Base-by-base conservation (phyloP, 139 green algal genomes). In the Micractinium conductrix region DNA sequence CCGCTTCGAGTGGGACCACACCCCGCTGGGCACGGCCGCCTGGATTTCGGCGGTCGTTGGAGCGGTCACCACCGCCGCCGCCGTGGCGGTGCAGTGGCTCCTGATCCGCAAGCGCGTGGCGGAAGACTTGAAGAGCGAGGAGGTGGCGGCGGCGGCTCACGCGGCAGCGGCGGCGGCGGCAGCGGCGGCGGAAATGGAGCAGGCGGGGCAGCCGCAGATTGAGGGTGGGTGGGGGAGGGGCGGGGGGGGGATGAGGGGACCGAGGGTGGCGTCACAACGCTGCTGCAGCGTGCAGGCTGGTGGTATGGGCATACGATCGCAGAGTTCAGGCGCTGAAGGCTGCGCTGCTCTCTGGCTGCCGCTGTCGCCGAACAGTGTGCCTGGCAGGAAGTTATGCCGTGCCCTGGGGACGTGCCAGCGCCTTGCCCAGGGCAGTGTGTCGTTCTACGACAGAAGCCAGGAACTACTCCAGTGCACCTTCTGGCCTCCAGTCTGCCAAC, bases 41-140 rank as follows among this genome's bases (percentile, higher is more conserved):
- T 84, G 78, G 78, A 84, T 84, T 21, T 84, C 78, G 4, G 78
- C 78, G 22, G 50, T 33, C 21, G 78, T 84, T 30, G 78, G 78
- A 1, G 62, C 78, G 4, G 62, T 40, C 78, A 38, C 26, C 78
- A 53, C 62, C 26, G 12, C 50, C 0, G 10, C 60, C 1, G 42
- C 63, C 1, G 43, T 84, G 19, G 44, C 63, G 4, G 26, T 84
- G 4, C 62, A 75, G 62, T 45, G 30, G 17, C 44, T 75, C 35
- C 40, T 84, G 19, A 84, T 84, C 24, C 62, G 38, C 48, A 44
- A 65, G 35, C 45, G 35, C 3, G 78, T 84, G n/a, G 43, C 67
- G 2, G 16, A 4, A 0, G 78, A 84, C 62, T 30, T 84, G 63
- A 62, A 62, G 43, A n/a, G 35, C 21, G 62, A 63, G 42, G 9